A percentile compares a stretch with the other conserved stretches of the same genome.
Evolutionary conservation across 345 rosid genomes (phyloP).

Genomic region (Lumnitzera littorea): DNA sequence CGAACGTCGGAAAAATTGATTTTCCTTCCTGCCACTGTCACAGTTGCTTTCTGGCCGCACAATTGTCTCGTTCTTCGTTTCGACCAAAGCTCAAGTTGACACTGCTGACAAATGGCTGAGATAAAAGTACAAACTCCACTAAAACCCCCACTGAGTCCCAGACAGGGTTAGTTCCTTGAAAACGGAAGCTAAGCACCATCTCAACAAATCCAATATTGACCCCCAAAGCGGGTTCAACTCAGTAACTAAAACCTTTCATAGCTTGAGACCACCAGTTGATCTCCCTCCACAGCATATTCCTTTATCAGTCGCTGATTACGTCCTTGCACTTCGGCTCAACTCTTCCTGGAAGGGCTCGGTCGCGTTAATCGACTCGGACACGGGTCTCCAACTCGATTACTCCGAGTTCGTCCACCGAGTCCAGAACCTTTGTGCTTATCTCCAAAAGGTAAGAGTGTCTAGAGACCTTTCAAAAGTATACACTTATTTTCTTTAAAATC

Average conservation of each 20-base stretch:
- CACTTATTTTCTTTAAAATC: too few species aligned
- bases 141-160: too few species aligned
- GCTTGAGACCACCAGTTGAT: slow-evolving; percentile 8
- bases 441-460: background rate
- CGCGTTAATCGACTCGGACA: background rate
- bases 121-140: too few species aligned
- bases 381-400: background rate
- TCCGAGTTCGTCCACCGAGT: background rate
- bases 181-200: too few species aligned
- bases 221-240: background rate
- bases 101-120: too few species aligned
- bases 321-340: slow-evolving; percentile 8
- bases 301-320: slow-evolving; percentile 1
- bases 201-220: background rate
- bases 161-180: too few species aligned
- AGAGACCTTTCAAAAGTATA: too few species aligned
- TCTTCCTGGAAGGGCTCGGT: slow-evolving; percentile 2
- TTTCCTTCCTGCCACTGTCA: too few species aligned
- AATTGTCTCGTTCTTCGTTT: too few species aligned
- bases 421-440: background rate
- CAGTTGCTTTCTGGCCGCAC: too few species aligned
- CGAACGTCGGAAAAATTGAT: too few species aligned
- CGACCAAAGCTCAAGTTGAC: too few species aligned
- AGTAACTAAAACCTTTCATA: slow-evolving; percentile 6
- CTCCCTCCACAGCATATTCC: slow-evolving; percentile 6